Base-by-base conservation (phyloP, 2,329 filamentous ascomycete species). In the Microsporum canis region DNA sequence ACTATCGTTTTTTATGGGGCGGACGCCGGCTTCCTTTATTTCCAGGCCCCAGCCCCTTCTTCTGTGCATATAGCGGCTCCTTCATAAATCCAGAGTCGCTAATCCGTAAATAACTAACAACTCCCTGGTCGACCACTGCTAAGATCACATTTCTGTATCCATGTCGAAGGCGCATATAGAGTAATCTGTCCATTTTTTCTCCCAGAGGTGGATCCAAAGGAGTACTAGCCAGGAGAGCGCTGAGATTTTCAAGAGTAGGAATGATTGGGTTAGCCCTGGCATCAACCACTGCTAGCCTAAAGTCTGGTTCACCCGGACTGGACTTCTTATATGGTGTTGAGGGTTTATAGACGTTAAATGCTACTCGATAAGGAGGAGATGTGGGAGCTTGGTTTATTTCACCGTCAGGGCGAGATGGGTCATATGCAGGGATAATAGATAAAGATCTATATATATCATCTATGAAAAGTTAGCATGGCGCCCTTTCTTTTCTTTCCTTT, bases 51-150 rank as follows among this genome's bases (percentile, higher is more conserved):
- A 67, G 63, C 17, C 63, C 60, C 53, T 66, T 67, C 56, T 68
- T 69, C 31, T 69, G 66, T 69, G 86, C 83, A 68, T 84, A 90
- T 41, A 96, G 69, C 71, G 76, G 84, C 73, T 95, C 90, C 64
- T 84, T 82, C 0, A 80, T 86, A 74, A 96, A 96, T 0, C 86
- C 86, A 8, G 85, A 85, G 76, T 97, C 91, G 1, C 83, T 84
- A 62, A 96, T 80, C 29, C 88, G 79, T 68, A 96, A 79, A 71
- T 92, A 97, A 72, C 92, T 97, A 53, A 91, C 87, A 27, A 97
- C 81, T 0, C 94, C 94, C 64, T 90, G 83, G 71, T 97, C 94
- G 38, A 96, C 91, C 1, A 97, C 83, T 0, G 91, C 94, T 29
- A 99, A 72, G 38, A 96, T 79, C 36, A 94, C 88, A 72, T 89